phyloP scores from a whole-genome alignment of 176 grass and related monocot genomes.

The Zea luxurians region DNA sequence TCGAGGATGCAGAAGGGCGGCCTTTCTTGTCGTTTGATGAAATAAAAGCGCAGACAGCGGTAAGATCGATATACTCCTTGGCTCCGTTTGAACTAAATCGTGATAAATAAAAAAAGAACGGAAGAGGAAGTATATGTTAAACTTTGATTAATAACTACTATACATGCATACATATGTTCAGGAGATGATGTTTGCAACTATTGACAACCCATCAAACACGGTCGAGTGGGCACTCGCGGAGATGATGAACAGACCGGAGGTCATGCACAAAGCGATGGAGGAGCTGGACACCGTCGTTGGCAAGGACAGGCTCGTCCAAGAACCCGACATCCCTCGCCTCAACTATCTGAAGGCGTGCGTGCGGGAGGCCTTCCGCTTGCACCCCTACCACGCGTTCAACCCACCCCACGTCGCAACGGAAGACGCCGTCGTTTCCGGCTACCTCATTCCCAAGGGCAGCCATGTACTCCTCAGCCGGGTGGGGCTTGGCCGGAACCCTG shows the following conservation, averaged over 20 bases:
- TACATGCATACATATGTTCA: not conserved
- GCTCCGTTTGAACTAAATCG: too few species aligned
- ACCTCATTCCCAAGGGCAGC: slow-evolving; percentile 43
- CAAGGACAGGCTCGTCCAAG: slow-evolving; percentile 15
- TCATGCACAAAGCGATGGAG: slow-evolving; percentile 15
- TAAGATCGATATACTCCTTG: not conserved
- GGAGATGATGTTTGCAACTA: slow-evolving; percentile 16
- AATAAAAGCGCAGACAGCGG: slow-evolving; percentile 30
- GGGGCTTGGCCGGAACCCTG: too few species aligned
- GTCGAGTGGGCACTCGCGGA: not conserved
- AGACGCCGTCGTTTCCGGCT: slow-evolving; percentile 16
- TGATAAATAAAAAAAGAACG: too few species aligned
- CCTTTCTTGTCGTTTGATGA: not conserved
- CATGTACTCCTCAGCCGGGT: not conserved
- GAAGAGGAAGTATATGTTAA: too few species aligned
- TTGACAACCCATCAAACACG: not conserved
- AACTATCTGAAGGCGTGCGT: slow-evolving; percentile 38
- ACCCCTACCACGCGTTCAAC: slow-evolving; percentile 28
- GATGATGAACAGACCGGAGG: slow-evolving; percentile 27
- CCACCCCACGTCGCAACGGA: slow-evolving; percentile 27
- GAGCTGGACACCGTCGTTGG: not conserved
- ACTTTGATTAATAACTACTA: too few species aligned
- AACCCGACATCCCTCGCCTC: slow-evolving; percentile 27
- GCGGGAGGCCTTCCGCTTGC: slow-evolving; percentile 15
- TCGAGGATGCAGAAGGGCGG: not conserved